These are phyloP conservation scores for Chlorociboria aeruginascens DNA, from an alignment of 495 filamentous ascomycete genomes.

Conservation along the genomic window DNA sequence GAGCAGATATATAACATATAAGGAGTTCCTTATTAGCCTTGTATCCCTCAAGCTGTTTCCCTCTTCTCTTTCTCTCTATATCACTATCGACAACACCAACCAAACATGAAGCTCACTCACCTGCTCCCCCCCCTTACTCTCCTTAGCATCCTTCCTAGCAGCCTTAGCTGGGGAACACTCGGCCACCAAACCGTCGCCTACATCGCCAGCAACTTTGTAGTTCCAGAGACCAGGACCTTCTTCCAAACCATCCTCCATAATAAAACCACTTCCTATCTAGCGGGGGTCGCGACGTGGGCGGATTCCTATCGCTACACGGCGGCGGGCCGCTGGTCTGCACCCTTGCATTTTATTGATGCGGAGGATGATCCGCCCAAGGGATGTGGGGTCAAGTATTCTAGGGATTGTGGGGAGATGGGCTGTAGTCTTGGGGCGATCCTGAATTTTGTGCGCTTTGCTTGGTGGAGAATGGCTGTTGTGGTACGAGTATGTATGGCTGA, in stretches of 20 bases:
- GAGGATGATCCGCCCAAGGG: conserved; percentile 46
- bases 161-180: conserved; percentile 36
- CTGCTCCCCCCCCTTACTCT: not conserved
- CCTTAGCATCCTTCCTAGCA: not conserved
- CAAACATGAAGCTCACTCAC: conserved; percentile 6
- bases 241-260: conserved; percentile 36
- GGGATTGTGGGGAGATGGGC: conserved; percentile 49
- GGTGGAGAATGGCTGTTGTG: not conserved
- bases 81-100: no score
- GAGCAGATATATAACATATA: no score
- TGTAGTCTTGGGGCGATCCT: conserved; percentile 51
- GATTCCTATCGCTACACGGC: conserved; percentile 38
- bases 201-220: conserved; percentile 41
- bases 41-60: no score
- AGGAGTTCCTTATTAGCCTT: no score
- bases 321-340: conserved; percentile 31
- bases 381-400: conserved; percentile 45
- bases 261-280: conserved; percentile 41
- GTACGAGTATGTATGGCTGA: not conserved
- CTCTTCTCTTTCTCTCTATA: no score
- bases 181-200: conserved; percentile 48
- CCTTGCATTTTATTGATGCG: conserved; percentile 63
- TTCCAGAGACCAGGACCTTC: conserved; percentile 29
- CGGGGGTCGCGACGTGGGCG: conserved; percentile 48
- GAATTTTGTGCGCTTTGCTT: conserved; percentile 32